These are phyloP conservation scores for Talaromyces borbonicus DNA, from an alignment of 495 filamentous ascomycete genomes.

Conservation along the genomic window DNA sequence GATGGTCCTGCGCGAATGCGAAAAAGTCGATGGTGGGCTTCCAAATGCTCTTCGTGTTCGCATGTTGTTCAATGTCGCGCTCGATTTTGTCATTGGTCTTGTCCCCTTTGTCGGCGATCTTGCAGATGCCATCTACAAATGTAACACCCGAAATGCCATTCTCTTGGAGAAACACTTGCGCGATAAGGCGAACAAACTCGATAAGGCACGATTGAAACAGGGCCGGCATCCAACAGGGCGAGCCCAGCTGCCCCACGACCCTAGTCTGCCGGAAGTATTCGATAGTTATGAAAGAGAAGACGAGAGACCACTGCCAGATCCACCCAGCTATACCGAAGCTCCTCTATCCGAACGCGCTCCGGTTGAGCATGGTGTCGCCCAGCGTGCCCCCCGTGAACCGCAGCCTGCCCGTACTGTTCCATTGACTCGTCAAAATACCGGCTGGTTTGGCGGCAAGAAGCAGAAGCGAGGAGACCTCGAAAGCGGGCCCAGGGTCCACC, in stretches of 20 bases:
- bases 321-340: constrained; percentile 21
- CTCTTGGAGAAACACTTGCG: constrained; percentile 63
- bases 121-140: constrained; percentile 54
- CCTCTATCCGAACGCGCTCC: constrained; percentile 8
- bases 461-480: constrained; percentile 11
- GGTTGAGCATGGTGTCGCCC: background rate
- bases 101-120: constrained; percentile 81
- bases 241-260: constrained; percentile 15
- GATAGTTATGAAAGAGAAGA: constrained; percentile 33
- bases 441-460: constrained; percentile 27
- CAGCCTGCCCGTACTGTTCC: constrained; percentile 16
- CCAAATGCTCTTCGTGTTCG: constrained; percentile 39
- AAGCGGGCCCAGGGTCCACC: background rate
- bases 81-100: constrained; percentile 76
- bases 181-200: constrained; percentile 29
- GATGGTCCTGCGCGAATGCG: constrained; percentile 57
- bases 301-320: constrained; percentile 15
- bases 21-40: constrained; percentile 62
- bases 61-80: constrained; percentile 68
- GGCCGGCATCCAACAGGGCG: constrained; percentile 7
- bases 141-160: constrained; percentile 71
- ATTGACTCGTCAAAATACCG: constrained; percentile 14
- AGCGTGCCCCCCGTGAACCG: constrained; percentile 13
- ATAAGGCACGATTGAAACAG: constrained; percentile 8
- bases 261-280: constrained; percentile 33